Conservation (phyloP, 2,329 filamentous ascomycete species). For the Aspergillus intermedius region DNA sequence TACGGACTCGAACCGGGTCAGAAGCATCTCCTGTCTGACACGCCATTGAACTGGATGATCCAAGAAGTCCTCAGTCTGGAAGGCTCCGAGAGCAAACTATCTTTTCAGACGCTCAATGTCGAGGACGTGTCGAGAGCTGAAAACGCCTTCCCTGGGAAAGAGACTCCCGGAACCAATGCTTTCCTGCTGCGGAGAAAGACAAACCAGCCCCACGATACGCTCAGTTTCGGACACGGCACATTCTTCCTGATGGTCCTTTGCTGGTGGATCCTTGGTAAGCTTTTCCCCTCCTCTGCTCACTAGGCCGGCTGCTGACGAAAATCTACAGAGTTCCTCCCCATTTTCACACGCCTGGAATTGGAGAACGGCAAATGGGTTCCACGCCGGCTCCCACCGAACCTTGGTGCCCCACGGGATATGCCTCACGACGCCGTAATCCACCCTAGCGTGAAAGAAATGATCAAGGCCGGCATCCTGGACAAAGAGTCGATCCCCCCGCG, state of each 20-base stretch:
- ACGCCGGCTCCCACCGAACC: slow-evolving; percentile 29
- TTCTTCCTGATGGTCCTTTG: slow-evolving; percentile 19
- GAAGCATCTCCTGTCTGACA: slow-evolving; percentile 40
- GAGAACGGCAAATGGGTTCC: slow-evolving; percentile 30
- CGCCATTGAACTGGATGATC: slow-evolving; percentile 50
- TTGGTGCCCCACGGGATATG: slow-evolving; percentile 28
- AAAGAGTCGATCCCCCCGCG: slow-evolving; percentile 10
- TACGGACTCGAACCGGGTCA: slow-evolving; percentile 35
- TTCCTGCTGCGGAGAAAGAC: slow-evolving; percentile 1
- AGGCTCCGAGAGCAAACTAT: slow-evolving; percentile 16
- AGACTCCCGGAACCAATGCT: slow-evolving; percentile 7
- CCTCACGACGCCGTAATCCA: slow-evolving; percentile 26
- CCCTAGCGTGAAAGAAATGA: slow-evolving; percentile 21
- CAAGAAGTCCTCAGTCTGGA: slow-evolving; percentile 35
- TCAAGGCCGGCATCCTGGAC: slow-evolving; percentile 16
- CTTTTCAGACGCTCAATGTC: slow-evolving; percentile 29
- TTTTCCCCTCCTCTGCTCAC: neutral
- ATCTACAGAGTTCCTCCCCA: slow-evolving; percentile 26
- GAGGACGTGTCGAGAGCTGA: slow-evolving; percentile 14
- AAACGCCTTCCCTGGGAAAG: slow-evolving; percentile 6
- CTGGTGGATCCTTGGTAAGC: slow-evolving; percentile 31
- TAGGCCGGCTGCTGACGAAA: neutral
- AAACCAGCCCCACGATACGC: slow-evolving; percentile 27
- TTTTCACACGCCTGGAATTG: slow-evolving; percentile 32
- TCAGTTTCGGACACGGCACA: slow-evolving; percentile 25